phyloP scores from a whole-genome alignment of 305 asterid species.

The Fraxinus ornus region DNA sequence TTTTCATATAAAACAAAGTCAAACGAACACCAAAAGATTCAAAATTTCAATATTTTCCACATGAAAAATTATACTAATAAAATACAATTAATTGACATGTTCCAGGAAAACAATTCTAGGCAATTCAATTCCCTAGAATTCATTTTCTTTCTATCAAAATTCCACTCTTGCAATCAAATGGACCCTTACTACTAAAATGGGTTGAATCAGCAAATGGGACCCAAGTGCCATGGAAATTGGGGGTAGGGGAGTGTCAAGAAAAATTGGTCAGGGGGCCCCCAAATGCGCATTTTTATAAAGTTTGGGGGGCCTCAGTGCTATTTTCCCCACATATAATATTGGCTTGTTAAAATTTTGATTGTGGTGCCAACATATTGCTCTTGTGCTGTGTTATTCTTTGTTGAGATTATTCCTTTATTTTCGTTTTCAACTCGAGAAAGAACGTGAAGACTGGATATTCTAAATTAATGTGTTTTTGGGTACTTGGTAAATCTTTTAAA shows the following conservation, averaged over 20 bases:
- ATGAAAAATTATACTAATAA: too few relatives aligned
- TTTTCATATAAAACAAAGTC: too few relatives aligned
- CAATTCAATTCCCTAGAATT: too few relatives aligned
- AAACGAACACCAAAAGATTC: too few relatives aligned
- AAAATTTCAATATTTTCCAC: too few relatives aligned
- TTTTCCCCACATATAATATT: background rate
- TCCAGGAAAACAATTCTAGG: too few relatives aligned
- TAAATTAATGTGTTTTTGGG: background rate
- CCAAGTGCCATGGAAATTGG: background rate
- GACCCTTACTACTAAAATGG: background rate
- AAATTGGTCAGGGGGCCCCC: background rate
- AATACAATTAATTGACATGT: too few relatives aligned
- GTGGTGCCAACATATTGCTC: background rate
- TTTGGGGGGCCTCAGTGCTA: background rate
- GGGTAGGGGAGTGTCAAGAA: background rate
- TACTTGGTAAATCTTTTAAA: background rate
- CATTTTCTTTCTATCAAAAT: too few relatives aligned
- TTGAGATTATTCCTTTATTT: background rate
- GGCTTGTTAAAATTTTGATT: background rate
- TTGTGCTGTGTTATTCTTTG: background rate
- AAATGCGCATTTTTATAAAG: background rate
- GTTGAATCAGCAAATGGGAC: background rate
- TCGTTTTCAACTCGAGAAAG: background rate
- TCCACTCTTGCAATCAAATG: too few relatives aligned
- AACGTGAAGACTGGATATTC: background rate